These are phyloP conservation scores for Cladosporium colombiae DNA, from an alignment of 2,329 filamentous ascomycete genomes.

Conservation along the genomic window DNA sequence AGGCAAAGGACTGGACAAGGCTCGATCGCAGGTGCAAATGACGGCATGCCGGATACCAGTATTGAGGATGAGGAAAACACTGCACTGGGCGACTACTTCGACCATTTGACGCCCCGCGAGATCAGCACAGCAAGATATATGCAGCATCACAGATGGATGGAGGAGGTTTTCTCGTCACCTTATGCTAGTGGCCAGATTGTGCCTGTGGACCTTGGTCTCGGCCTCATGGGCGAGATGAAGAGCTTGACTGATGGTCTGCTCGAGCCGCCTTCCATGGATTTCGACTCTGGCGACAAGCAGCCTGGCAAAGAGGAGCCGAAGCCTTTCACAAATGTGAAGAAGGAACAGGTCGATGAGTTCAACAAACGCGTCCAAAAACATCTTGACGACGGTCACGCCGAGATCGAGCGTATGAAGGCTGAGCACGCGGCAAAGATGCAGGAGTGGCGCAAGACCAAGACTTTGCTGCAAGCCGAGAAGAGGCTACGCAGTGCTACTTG, in stretches of 20 bases:
- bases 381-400: constrained; percentile 70
- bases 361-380: constrained; percentile 73
- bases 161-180: constrained; percentile 89
- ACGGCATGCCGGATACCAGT: constrained; percentile 46
- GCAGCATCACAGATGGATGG: constrained; percentile 99
- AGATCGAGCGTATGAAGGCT: constrained; percentile 81
- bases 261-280: constrained; percentile 53
- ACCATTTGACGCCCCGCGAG: constrained; percentile 84
- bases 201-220: constrained; percentile 83
- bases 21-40: constrained; percentile 46
- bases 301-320: constrained; percentile 45
- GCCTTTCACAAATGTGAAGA: constrained; percentile 67
- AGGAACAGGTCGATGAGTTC: constrained; percentile 81
- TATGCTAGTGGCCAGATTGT: constrained; percentile 83
- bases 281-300: constrained; percentile 13
- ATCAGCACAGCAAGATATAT: constrained; percentile 84
- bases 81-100: constrained; percentile 82
- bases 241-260: constrained; percentile 83
- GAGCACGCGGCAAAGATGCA: constrained; percentile 76
- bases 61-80: constrained; percentile 91
- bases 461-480: constrained; percentile 73
- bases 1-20: constrained; percentile 42
- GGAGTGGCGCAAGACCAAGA: constrained; percentile 69
- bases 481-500: constrained; percentile 69
- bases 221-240: constrained; percentile 74